Percentiles rank a stretch among this genome's conserved stretches.
These are phyloP conservation scores for Nannizziopsis barbatae DNA, from an alignment of 2,329 filamentous ascomycete genomes.

Conservation along the genomic window DNA sequence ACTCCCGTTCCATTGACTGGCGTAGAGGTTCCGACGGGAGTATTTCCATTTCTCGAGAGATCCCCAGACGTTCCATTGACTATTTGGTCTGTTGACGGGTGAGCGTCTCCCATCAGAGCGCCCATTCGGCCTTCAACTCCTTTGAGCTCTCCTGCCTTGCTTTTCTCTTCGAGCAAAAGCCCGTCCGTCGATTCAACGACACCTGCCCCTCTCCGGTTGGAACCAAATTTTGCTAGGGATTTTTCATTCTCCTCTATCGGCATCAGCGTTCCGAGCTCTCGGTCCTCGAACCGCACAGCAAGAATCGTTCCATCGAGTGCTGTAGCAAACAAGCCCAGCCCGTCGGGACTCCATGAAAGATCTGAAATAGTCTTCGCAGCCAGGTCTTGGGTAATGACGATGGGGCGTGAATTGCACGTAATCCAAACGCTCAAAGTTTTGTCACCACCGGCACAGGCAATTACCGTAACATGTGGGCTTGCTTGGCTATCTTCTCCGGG, in stretches of 20 bases:
- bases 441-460: conserved; percentile 92
- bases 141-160: conserved; percentile 79
- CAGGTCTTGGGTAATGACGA: conserved; percentile 81
- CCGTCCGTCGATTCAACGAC: conserved; percentile 89
- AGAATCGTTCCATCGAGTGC: conserved; percentile 85
- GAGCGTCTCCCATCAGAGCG: conserved; percentile 85
- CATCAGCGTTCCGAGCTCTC: conserved; percentile 82
- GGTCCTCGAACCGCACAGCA: conserved; percentile 66
- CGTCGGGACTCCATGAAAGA: conserved; percentile 86
- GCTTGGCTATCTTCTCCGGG: conserved; percentile 37
- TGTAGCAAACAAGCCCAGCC: conserved; percentile 71
- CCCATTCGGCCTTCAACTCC: conserved; percentile 94
- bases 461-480: conserved; percentile 64
- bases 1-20: conserved; percentile 23
- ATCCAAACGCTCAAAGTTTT: conserved; percentile 97
- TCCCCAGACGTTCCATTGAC: conserved; percentile 38
- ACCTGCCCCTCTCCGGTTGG: conserved; percentile 73
- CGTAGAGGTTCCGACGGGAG: conserved; percentile 26
- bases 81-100: conserved; percentile 43
- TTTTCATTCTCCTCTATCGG: conserved; percentile 82
- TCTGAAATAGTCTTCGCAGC: conserved; percentile 88
- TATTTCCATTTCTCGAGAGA: conserved; percentile 35
- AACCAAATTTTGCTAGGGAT: conserved; percentile 84
- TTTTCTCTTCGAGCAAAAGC: conserved; percentile 74
- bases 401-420: conserved; percentile 81